Base-by-base conservation (phyloP, 1,139 yeast species). In the Geotrichum carabidarum region DNA sequence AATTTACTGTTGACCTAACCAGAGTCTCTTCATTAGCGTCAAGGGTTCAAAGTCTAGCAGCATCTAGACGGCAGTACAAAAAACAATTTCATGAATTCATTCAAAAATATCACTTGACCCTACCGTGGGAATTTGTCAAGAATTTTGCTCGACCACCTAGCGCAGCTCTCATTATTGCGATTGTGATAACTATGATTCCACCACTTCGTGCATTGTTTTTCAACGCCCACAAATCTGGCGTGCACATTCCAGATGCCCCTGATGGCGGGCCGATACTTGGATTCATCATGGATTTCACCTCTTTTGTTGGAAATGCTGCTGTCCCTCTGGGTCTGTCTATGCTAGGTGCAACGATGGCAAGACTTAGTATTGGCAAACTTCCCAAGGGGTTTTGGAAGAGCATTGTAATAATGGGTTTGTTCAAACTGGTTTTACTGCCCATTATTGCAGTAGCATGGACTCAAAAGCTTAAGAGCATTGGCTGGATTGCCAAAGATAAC, bases 251-350 rank as follows among this genome's bases (percentile, higher is more conserved):
- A 1, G 67, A 77, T 54, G 97, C 97, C 0, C 97, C 98, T 0
- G 98, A 91, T 69, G 76, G 77, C 5, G 77, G 77, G 59, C 97
- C 97, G 0, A 89, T 95, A 0, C 74, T 91, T 48, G 86, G 90
- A 27, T 90, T 90, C 62, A 57, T 90, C 9, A 84, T 91, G 79
- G 96, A 91, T 66, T 82, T 83, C 59, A 76, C 93, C 1, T 68
- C 80, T 14, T 91, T 91, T 67, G 74, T 91, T 2, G 96, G 96
- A 1, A 82, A 83, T 1, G 96, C 97, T 0, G 82, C 89, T 37
- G 97, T 91, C 35, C 98, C 97, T 0, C 73, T 88, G 59, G 97
- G 97, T 1, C 74, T 91, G 58, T 68, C 88, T 50, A 67, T 91
- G 57, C 70, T 91, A 36, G 98, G 98, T 2, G 95, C 94, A 11